Percentiles rank a stretch among this genome's conserved stretches.
Conservation (phyloP, 176 grass and related monocot species). For the Aegilops speltoides region DNA sequence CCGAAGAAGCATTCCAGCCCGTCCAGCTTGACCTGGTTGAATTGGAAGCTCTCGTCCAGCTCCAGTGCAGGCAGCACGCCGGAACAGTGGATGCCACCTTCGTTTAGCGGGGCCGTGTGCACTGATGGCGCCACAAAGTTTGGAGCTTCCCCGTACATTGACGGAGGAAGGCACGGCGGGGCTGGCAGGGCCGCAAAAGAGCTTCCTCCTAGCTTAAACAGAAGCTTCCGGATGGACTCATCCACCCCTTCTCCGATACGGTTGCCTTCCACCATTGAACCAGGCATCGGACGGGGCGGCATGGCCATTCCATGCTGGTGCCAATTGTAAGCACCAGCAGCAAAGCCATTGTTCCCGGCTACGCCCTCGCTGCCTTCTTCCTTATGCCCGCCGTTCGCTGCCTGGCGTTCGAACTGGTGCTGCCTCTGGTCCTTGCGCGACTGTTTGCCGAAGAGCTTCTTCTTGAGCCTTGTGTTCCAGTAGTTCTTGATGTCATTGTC, state of each 20-base stretch:
- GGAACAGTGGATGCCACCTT: constrained; percentile 24
- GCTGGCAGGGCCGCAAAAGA: constrained; percentile 28
- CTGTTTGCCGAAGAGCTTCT: constrained; percentile 90
- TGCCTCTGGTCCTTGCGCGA: constrained; percentile 53
- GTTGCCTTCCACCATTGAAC: constrained; percentile 22
- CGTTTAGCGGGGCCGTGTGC: constrained; percentile 4
- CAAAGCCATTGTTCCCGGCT: constrained; percentile 29
- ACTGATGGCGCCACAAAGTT: constrained; percentile 29
- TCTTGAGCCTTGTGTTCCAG: constrained; percentile 98
- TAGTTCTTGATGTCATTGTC: constrained; percentile 99
- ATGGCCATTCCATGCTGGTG: constrained; percentile 34
- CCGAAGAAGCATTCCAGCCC: constrained; percentile 60
- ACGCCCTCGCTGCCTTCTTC: constrained; percentile 37
- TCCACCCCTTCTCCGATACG: constrained; percentile 34
- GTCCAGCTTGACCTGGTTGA: constrained; percentile 76
- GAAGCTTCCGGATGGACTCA: constrained; percentile 60
- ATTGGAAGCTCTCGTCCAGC: constrained; percentile 70
- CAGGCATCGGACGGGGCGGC: constrained; percentile 35
- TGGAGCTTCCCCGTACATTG: constrained; percentile 46
- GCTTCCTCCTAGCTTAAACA: constrained; percentile 56
- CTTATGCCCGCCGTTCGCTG: constrained; percentile 31
- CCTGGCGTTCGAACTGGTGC: constrained; percentile 41
- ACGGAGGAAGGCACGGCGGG: constrained; percentile 15
- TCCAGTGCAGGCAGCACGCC: constrained; percentile 36
- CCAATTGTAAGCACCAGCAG: constrained; percentile 25